Evolutionary conservation across 441 rosid species (phyloP), one percentile per base, ranked within the genome.

Genomic region (Caryocar brasiliense): DNA sequence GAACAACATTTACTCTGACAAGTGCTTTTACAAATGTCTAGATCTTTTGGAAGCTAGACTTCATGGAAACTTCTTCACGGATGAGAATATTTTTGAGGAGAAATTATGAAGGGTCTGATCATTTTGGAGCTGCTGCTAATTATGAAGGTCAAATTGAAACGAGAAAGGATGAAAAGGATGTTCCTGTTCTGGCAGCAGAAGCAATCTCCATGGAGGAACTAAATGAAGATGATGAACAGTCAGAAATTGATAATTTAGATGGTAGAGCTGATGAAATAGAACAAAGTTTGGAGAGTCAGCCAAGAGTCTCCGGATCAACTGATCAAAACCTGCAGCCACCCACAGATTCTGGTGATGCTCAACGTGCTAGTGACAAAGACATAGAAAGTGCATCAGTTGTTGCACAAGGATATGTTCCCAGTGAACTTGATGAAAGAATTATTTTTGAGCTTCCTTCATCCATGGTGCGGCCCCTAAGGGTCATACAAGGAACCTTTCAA

Each of bases 31-130:
- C 51, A 11, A 40, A 52, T 64, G 35, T 73, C 54, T 67, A 93
- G 99, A 58, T 89, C 61, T 93, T 85, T 71, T 93, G 97, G 96
- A 86, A 93, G 88, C 81, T 86, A 52, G 99, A 93, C 71, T 76
- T 83, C 51, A 80, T 81, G 90, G 99, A 93, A 74, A 90, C 76
- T 75, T 85, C 94, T 62, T 85, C 95, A 23, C 81, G 99, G 80
- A 93, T 93, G 99, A 81, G 99, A 68, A 74, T 54, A 56, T 83
- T 80, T 64, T 67, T 93, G 75, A 83, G 87, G 76, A 83, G 89
- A 77, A 72, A 85, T 48, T 89, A 93, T 67, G 51, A 48, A 38
- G 97, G 97, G 55, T 78, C 80, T 51, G 82, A 89, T 81, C 99
- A 93, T 81, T 78, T 58, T 37, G 99, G 95, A 62, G 86, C 94